Conservation (phyloP, 768 basidiomycete genomes). For the Suillus paluster region DNA sequence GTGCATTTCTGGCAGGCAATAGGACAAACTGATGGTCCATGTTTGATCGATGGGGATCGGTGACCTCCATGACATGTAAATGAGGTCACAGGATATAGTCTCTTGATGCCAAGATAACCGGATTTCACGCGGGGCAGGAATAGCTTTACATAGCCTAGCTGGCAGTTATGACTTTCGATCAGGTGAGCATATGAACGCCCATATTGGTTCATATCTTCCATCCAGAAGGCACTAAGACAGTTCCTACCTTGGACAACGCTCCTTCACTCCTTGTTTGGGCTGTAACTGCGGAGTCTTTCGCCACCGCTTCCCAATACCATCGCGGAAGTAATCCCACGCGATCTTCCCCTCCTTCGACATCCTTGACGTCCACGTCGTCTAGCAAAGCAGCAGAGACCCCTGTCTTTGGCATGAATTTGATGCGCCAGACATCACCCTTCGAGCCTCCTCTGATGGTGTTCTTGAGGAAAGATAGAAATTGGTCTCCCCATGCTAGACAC, state of each 20-base stretch:
- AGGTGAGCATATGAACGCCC: slow-evolving; percentile 16
- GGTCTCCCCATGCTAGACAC: slow-evolving; percentile 76
- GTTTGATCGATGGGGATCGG: not conserved
- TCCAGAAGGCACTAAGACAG: slow-evolving; percentile 17
- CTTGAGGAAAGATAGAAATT: slow-evolving; percentile 61
- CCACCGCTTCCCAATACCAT: slow-evolving; percentile 58
- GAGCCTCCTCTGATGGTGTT: slow-evolving; percentile 31
- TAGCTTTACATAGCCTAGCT: slow-evolving; percentile 4
- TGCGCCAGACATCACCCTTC: slow-evolving; percentile 65
- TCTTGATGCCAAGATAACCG: slow-evolving; percentile 11
- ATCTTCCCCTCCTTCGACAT: slow-evolving; percentile 70
- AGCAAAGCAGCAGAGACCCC: slow-evolving; percentile 60
- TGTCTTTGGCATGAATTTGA: slow-evolving; percentile 59
- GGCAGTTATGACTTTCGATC: slow-evolving; percentile 16
- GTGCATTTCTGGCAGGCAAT: too few relatives aligned
- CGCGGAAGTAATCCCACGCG: slow-evolving; percentile 79
- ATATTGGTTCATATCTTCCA: slow-evolving; percentile 27
- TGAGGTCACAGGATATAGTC: slow-evolving; percentile 1
- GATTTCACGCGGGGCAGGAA: slow-evolving; percentile 29
- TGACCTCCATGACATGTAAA: not conserved
- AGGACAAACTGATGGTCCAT: too few relatives aligned
- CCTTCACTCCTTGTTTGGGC: slow-evolving; percentile 11
- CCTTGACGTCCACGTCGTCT: slow-evolving; percentile 51
- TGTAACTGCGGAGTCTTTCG: slow-evolving; percentile 10
- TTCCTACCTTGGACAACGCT: slow-evolving; percentile 8